phyloP scores from a whole-genome alignment of 1,139 yeast genomes.

The Diutina neorugosa region DNA sequence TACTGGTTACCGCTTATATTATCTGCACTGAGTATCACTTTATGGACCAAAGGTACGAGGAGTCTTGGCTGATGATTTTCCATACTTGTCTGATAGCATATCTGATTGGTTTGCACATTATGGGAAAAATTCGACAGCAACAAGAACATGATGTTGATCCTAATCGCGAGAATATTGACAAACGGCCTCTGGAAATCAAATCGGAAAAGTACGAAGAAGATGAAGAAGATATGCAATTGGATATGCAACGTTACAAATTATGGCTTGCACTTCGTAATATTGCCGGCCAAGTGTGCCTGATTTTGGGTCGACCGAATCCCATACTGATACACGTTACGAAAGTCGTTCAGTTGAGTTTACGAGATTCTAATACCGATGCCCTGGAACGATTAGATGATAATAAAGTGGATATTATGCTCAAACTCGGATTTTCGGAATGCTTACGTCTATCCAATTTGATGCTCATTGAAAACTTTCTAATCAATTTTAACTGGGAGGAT shows the following conservation, averaged over 20 bases:
- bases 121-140: conserved; percentile 20
- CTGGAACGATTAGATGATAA: conserved; percentile 14
- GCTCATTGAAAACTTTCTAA: conserved; percentile 41
- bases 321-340: conserved; percentile 38
- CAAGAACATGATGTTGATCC: conserved; percentile 9
- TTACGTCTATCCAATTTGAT: conserved; percentile 36
- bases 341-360: conserved; percentile 10
- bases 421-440: conserved; percentile 38
- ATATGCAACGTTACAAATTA: conserved; percentile 26
- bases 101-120: conserved; percentile 40
- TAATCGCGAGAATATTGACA: conserved; percentile 6
- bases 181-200: conserved; percentile 2
- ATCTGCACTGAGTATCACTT: conserved; percentile 40
- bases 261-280: conserved; percentile 40
- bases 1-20: conserved; percentile 36
- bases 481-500: conserved; percentile 28
- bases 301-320: conserved; percentile 45
- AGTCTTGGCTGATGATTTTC: conserved; percentile 36
- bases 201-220: conserved; percentile 10
- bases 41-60: conserved; percentile 36
- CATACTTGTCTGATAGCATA: conserved; percentile 38
- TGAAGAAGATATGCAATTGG: conserved; percentile 9
- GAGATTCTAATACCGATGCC: conserved; percentile 7
- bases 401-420: conserved; percentile 20
- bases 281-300: conserved; percentile 38